These are phyloP conservation scores for Rosa chinensis DNA, from an alignment of 306 rosid genomes.

Conservation along the genomic window DNA sequence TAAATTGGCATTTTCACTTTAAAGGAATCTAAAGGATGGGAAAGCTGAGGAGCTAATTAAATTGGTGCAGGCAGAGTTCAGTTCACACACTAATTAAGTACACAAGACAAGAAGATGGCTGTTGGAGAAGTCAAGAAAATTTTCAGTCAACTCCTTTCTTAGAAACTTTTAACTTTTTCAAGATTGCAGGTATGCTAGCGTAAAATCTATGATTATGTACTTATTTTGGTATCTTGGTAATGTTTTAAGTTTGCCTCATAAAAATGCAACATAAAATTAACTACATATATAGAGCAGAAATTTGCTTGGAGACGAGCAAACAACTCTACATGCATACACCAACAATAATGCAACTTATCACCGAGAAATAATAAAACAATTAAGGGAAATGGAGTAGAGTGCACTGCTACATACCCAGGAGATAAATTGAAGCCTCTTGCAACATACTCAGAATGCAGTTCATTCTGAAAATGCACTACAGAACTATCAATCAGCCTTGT, in stretches of 20 bases:
- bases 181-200: background rate
- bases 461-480: background rate
- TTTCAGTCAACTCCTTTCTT: background rate
- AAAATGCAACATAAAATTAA: background rate
- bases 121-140: background rate
- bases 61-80: background rate
- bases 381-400: background rate
- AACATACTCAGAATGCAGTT: background rate
- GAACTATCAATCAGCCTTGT: background rate
- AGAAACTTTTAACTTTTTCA: background rate
- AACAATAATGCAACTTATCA: background rate
- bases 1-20: background rate
- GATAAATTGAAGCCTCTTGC: background rate
- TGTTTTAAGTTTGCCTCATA: background rate
- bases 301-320: background rate
- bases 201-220: background rate
- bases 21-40: background rate
- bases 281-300: background rate
- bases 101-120: background rate
- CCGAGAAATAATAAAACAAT: background rate
- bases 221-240: background rate
- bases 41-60: background rate
- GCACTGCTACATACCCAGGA: conserved; percentile 12
- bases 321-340: background rate
- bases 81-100: too few relatives aligned